These are phyloP conservation scores for Aspergillus kassunensis DNA, from an alignment of 495 filamentous ascomycete genomes.

Conservation along the genomic window DNA sequence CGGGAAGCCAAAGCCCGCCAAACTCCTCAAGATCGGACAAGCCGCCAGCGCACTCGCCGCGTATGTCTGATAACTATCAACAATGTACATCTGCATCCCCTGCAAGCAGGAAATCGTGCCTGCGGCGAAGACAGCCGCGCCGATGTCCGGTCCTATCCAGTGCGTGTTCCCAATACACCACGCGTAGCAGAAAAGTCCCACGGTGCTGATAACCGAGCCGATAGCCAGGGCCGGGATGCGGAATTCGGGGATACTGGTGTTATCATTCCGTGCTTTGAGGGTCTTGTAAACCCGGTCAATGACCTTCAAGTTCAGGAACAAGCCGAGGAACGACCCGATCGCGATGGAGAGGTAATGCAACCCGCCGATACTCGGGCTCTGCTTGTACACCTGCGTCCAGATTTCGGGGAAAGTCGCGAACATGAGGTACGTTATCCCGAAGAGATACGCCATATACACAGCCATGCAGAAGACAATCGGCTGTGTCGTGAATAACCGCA, in stretches of 20 bases:
- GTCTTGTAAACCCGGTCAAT: constrained; percentile 61
- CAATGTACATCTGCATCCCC: constrained; percentile 68
- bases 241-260: constrained; percentile 60
- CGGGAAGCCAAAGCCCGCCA: constrained; percentile 74
- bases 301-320: constrained; percentile 57
- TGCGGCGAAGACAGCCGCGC: constrained; percentile 53
- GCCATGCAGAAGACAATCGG: constrained; percentile 57
- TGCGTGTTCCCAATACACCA: constrained; percentile 63
- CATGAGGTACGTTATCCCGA: constrained; percentile 69
- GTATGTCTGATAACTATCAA: constrained; percentile 71
- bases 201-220: constrained; percentile 54
- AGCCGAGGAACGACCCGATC: constrained; percentile 62
- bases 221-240: constrained; percentile 62
- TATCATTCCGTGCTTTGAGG: constrained; percentile 61
- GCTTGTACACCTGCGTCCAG: constrained; percentile 57
- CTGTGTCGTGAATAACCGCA: constrained; percentile 55
- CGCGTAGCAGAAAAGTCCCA: constrained; percentile 67
- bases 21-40: constrained; percentile 58
- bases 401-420: constrained; percentile 64
- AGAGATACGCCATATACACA: constrained; percentile 63
- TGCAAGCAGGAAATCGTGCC: constrained; percentile 65
- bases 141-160: constrained; percentile 74
- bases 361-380: constrained; percentile 56
- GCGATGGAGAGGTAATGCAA: constrained; percentile 70
- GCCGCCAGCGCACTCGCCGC: constrained; percentile 71